These are phyloP conservation scores for Pseudocercospora fuligena DNA, from an alignment of 2,329 filamentous ascomycete genomes.

Conservation along the genomic window DNA sequence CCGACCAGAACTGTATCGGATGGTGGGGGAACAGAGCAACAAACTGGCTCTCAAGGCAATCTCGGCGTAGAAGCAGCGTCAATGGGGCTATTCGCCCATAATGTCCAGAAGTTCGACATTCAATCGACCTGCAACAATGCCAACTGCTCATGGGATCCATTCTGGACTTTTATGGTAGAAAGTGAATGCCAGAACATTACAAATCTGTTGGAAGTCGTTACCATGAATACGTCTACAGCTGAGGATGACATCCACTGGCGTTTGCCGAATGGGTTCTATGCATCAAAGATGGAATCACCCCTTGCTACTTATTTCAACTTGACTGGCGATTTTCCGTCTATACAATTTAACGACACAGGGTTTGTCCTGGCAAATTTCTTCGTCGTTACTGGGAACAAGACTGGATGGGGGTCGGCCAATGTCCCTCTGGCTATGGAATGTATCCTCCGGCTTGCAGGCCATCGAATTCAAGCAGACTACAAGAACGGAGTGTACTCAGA, in stretches of 20 bases:
- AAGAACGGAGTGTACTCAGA: neutral
- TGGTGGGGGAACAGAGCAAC: no score
- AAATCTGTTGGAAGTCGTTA: neutral
- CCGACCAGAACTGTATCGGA: neutral
- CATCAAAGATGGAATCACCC: no score
- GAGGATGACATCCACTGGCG: neutral
- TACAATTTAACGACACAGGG: no score
- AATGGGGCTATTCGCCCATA: neutral
- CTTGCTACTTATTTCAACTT: no score
- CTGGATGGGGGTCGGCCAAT: neutral
- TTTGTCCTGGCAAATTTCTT: no score
- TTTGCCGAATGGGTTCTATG: neutral
- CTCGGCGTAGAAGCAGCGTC: neutral
- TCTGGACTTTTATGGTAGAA: neutral
- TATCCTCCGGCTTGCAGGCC: neutral
- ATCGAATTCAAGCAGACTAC: neutral
- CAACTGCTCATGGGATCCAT: neutral
- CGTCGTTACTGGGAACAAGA: neutral
- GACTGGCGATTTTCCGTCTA: no score
- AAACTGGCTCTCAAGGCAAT: no score
- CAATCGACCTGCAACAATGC: neutral
- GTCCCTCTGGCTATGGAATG: neutral
- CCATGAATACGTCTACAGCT: no score
- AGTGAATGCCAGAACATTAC: neutral
- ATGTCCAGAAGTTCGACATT: neutral